These are phyloP conservation scores for Talaromyces sp. DNA, from an alignment of 2,329 filamentous ascomycete species.

Conservation along the genomic window DNA sequence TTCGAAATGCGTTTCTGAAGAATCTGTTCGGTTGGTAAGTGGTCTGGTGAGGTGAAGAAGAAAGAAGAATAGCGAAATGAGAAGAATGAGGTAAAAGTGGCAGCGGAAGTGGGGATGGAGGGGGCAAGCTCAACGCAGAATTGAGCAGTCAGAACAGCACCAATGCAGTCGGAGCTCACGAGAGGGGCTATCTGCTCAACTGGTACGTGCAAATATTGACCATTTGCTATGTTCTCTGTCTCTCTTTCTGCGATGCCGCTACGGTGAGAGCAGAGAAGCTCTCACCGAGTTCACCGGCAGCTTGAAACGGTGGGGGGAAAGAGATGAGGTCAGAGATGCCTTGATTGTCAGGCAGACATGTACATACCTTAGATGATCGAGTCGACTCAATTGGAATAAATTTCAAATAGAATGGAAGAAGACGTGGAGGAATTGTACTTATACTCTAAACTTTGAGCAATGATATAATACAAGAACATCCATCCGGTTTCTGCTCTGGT, in stretches of 20 bases:
- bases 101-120: constrained; percentile 10
- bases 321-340: constrained; percentile 30
- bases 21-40: not conserved
- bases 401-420: not conserved
- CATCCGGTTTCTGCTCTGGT: constrained; percentile 11
- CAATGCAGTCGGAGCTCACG: not conserved
- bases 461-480: not conserved
- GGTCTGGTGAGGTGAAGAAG: not conserved
- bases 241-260: not conserved
- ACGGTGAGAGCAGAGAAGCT: not conserved
- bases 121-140: constrained; percentile 19
- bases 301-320: constrained; percentile 9
- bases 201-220: no score
- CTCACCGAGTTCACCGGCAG: constrained; percentile 39
- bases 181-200: not conserved
- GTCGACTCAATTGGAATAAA: no score
- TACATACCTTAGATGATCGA: not conserved
- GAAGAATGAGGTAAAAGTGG: constrained; percentile 12
- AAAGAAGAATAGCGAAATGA: constrained; percentile 5
- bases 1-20: not conserved
- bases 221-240: not conserved
- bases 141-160: not conserved
- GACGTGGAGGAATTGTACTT: not conserved
- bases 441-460: not conserved
- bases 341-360: not conserved